phyloP scores from a whole-genome alignment of 1,139 yeast genomes.

The Yamadazyma oceani region DNA sequence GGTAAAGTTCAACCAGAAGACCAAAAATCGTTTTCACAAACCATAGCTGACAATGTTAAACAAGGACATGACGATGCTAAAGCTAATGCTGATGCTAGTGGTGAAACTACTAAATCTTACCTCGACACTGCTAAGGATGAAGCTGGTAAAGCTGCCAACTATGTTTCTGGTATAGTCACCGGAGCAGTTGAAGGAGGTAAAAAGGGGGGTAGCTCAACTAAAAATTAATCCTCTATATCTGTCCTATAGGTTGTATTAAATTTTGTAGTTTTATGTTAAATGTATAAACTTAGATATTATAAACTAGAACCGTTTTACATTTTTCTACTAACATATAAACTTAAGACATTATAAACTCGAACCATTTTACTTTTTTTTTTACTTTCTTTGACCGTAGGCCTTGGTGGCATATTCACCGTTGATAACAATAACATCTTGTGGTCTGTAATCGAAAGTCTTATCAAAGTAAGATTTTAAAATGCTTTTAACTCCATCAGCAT shows the following conservation, averaged over 20 bases:
- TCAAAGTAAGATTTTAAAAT: constrained; percentile 65
- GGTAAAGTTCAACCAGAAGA: constrained; percentile 57
- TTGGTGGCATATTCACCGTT: constrained; percentile 74
- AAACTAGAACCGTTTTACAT: no score
- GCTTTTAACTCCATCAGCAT: constrained; percentile 65
- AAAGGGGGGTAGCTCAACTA: constrained; percentile 37
- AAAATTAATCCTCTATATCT: neutral
- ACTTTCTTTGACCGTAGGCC: constrained; percentile 61
- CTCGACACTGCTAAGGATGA: constrained; percentile 63
- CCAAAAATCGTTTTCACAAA: constrained; percentile 69
- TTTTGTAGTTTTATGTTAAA: neutral
- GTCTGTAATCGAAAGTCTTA: constrained; percentile 64
- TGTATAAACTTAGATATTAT: neutral
- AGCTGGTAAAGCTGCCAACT: constrained; percentile 60
- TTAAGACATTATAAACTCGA: no score
- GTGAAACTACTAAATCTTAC: constrained; percentile 61
- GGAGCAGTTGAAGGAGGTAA: constrained; percentile 63
- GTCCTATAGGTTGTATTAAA: constrained; percentile 2
- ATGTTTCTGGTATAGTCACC: constrained; percentile 55
- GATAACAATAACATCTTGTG: constrained; percentile 70
- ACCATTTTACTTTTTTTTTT: no score
- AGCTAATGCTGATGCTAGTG: constrained; percentile 37
- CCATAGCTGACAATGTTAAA: constrained; percentile 55
- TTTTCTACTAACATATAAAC: no score
- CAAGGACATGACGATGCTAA: constrained; percentile 54